phyloP scores from a whole-genome alignment of 768 basidiomycete species.

The Russula foetens region DNA sequence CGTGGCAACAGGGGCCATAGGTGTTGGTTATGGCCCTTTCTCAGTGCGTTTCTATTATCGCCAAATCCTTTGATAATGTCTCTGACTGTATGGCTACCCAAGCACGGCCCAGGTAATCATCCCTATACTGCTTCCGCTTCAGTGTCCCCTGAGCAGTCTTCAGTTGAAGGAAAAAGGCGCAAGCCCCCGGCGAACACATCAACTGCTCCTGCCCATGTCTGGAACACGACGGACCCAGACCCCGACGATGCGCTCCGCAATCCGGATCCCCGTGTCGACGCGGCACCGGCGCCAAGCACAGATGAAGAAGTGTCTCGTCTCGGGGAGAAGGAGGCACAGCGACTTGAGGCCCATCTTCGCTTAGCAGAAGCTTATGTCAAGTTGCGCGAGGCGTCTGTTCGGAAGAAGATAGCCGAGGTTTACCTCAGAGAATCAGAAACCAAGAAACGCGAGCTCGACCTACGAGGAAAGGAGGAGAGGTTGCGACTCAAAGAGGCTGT shows the following conservation, averaged over 20 bases:
- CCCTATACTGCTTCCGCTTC: constrained; percentile 47
- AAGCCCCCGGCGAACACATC: constrained; percentile 41
- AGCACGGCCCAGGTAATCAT: constrained; percentile 39
- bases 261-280: constrained; percentile 69
- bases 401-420: too few relatives aligned
- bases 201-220: constrained; percentile 62
- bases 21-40: constrained; percentile 79
- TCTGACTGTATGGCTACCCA: constrained; percentile 24
- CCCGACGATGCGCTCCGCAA: constrained; percentile 88
- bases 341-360: too few relatives aligned
- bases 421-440: too few relatives aligned
- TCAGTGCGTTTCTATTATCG: constrained; percentile 39
- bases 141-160: constrained; percentile 43
- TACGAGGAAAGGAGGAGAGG: too few relatives aligned
- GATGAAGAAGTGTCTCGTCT: too few relatives aligned
- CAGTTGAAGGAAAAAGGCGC: constrained; percentile 31
- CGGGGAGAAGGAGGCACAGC: too few relatives aligned
- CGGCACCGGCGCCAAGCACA: too few relatives aligned
- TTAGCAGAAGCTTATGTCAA: too few relatives aligned
- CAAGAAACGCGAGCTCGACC: too few relatives aligned
- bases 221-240: constrained; percentile 77
- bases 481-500: too few relatives aligned
- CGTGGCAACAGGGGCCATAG: constrained; percentile 74
- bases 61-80: background rate
- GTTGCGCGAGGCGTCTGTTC: too few relatives aligned